Evolutionary conservation across 1,284 basidiomycete genomes (phyloP), one percentile per base, ranked within the genome.

Genomic region (Cystobasidium slooffiae): DNA sequence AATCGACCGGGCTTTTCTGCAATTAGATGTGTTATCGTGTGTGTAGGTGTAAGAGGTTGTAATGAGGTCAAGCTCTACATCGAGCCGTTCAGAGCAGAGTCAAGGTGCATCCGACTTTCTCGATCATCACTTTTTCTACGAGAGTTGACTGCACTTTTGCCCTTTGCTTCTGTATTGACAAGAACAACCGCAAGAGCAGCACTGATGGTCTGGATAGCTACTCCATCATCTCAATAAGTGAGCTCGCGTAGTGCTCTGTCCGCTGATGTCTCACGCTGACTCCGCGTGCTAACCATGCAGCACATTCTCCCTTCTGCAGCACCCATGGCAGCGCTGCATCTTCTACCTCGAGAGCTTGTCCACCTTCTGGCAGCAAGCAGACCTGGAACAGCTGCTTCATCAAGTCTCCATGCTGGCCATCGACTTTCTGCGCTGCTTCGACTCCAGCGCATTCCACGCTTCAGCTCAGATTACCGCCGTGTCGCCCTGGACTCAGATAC

Each of bases 271-370:
- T 59, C 6, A 18, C 10, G 56, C 56, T 59, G 37, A 59, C 53
- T 56, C 22, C 8, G 24, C 6, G 1, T 37, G 9, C 20, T 37
- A 2, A 49, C 6, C 20, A 12, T 39, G 24, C 52, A 43, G 39
- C 31, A 41, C 22, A n/a, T 18, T n/a, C 46, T 12, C 46, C 1
- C 46, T 12, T 49, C 46, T 14, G 31, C 56, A 59, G 37, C 9
- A 12, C 14, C n/a, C 37, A 72, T 72, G 69, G 69, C 69, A 8
- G 43, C 59, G 18, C 58, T 72, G 10, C 69, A 72, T 31, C 69
- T 72, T 52, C 69, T 72, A 10, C 69, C 69, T 7, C 69, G 69
- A 20, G 69, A 72, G 51, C 69, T 72, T 24, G 24, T 72, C 47
- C 56, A 53, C 51, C 51, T 72, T 12, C 59, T 72, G 31, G 69